Percentiles rank a stretch among this genome's conserved stretches.
These are phyloP conservation scores for Pulveroboletus sp. DNA, from an alignment of 768 basidiomycete genomes.

Conservation along the genomic window DNA sequence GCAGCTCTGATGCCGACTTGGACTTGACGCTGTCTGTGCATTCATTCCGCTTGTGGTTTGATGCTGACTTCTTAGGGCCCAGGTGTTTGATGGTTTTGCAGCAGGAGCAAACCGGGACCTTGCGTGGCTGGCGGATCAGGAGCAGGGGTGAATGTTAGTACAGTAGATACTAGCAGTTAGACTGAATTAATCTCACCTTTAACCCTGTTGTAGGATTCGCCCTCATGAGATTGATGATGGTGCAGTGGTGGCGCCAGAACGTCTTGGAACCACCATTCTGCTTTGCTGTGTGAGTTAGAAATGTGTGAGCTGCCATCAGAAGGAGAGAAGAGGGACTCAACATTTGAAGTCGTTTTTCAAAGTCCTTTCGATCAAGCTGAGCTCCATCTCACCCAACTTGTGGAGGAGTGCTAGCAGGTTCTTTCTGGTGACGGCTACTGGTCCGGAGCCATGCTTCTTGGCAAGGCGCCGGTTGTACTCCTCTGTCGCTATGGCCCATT, in stretches of 20 bases:
- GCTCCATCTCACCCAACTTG: not conserved
- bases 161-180: not conserved
- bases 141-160: not conserved
- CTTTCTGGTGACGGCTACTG: not conserved
- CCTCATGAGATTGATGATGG: not conserved
- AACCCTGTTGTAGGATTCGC: no score
- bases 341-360: slow-evolving; percentile 10
- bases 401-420: slow-evolving; percentile 4
- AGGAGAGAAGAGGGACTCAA: not conserved
- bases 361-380: slow-evolving; percentile 3
- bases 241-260: not conserved
- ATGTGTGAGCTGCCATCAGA: not conserved
- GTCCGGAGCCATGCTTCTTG: no score
- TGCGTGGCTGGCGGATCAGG: not conserved
- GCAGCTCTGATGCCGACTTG: not conserved
- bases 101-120: not conserved
- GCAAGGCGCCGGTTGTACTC: no score
- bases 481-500: no score
- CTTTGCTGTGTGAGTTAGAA: not conserved
- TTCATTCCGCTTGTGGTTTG: slow-evolving; percentile 1
- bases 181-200: no score
- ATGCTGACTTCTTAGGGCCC: not conserved
- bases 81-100: slow-evolving; percentile 5
- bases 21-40: not conserved
- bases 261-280: not conserved